Evolutionary conservation across 2,329 filamentous ascomycete genomes (phyloP), one percentile per base, ranked within the genome.

Genomic region (Teratosphaeria destructans): DNA sequence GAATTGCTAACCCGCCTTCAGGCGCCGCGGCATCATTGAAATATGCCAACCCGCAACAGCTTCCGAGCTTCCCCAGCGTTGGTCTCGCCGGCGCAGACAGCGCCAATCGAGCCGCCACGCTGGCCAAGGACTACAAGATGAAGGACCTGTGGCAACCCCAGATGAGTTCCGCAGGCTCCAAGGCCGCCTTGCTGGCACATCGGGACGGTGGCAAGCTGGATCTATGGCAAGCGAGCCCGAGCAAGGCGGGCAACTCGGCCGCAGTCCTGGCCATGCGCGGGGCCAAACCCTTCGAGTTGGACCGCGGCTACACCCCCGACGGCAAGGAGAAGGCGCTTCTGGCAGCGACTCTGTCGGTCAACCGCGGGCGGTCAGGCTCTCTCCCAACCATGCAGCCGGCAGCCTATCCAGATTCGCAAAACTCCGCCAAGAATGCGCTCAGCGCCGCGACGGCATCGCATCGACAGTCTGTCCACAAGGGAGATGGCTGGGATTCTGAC

Each of bases 281-380:
- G 37, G 66, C 77, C 47, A 76, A 74, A 62, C 75, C 77, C 5
- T 19, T 19, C 11, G 73, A 77, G 59, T 68, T 75, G 32, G 77
- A 79, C 67, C 75, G 76, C 63, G 76, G 76, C 39, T 76, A 77
- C 63, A 78, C 74, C 23, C 74, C 73, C 10, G 73, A 85, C 29
- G 80, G 81, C 53, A 80, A 79, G 39, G 82, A 83, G 62, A 85
- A 83, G 61, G 90, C 90, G 1, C 78, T 93, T 54, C 77, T 83
- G 39, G 90, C 90, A 52, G 91, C 90, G 12, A 87, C 86, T 56
- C 89, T 85, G 32, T 90, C 90, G n/a, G 85, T 90, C 76, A 78
- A 83, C 32, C 57, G 66, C n/a, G 79, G 76, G 54, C 81, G 86
- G 62, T 81, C 89, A 6, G 82, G 80, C 26, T 90, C 88, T 0